phyloP scores from a whole-genome alignment of 2,329 filamentous ascomycete species.

The Corynespora cassiicola region DNA sequence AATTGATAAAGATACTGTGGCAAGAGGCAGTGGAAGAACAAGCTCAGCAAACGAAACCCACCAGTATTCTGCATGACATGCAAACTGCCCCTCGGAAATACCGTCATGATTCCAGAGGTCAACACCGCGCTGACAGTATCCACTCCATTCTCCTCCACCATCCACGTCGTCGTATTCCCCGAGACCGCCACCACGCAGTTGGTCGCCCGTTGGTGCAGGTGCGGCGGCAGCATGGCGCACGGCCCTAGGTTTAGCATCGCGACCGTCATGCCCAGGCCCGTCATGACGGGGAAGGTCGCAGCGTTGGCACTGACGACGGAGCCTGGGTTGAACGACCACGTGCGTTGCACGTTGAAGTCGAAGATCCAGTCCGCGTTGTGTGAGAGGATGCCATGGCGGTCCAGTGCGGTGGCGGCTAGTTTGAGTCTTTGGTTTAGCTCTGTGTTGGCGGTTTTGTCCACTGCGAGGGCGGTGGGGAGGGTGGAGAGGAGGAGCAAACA shows the following conservation, averaged over 20 bases:
- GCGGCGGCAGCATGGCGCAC: constrained; percentile 60
- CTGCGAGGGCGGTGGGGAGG: constrained; percentile 30
- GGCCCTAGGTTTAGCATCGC: constrained; percentile 56
- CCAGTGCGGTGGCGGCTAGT: constrained; percentile 53
- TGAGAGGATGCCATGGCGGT: constrained; percentile 50
- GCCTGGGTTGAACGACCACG: constrained; percentile 54
- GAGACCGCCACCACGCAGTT: constrained; percentile 57
- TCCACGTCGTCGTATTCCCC: constrained; percentile 59
- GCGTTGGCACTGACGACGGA: constrained; percentile 60
- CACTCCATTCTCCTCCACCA: constrained; percentile 60
- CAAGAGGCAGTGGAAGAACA: constrained; percentile 4
- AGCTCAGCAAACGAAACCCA: constrained; percentile 27
- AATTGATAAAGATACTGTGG: too few relatives aligned
- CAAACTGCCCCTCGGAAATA: constrained; percentile 57
- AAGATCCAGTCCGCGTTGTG: constrained; percentile 55
- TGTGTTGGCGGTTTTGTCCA: constrained; percentile 51
- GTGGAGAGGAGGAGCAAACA: constrained; percentile 10
- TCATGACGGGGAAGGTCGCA: constrained; percentile 58
- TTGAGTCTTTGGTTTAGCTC: constrained; percentile 45
- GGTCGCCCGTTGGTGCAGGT: constrained; percentile 57
- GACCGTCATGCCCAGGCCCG: constrained; percentile 56
- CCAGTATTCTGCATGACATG: constrained; percentile 61
- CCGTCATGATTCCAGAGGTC: constrained; percentile 54
- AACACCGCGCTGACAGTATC: constrained; percentile 50
- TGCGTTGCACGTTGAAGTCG: constrained; percentile 53